Base-by-base conservation (phyloP, 2,329 filamentous ascomycete genomes). In the Dichotomopilus funicola region DNA sequence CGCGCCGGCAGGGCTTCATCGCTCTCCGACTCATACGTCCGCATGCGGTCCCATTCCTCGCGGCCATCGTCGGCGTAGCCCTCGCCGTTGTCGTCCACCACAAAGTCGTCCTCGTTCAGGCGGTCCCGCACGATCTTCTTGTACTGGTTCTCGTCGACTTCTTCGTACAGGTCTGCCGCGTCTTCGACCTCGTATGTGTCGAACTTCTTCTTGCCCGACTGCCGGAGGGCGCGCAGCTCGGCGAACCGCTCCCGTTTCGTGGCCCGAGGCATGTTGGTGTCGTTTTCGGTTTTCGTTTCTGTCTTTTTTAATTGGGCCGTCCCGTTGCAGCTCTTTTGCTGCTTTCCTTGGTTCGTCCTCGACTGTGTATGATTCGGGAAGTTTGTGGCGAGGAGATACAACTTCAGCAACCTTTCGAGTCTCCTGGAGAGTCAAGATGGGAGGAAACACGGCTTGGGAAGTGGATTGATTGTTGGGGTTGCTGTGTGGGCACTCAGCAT, bases 61-160 rank as follows among this genome's bases (percentile, higher is more conserved):
- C 94, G 86, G 58, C 94, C 94, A 68, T 97, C 94, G 69, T 97
- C 92, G 62, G 90, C 92, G 67, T 99, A 99, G 40, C 94, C 92
- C 69, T 92, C 90, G 67, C 92, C 92, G 75, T 96, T 95, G 74
- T 99, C 94, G 75, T 97, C 94, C 58, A 99, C 91, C 51, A 99
- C 92, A 67, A 99, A 99, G 73, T 99, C 94, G 65, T 99, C 94
- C 66, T 95, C 80, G 67, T 97, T 89, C 51, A 99, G 78, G 47
- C 94, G 86, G 54, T 87, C 84, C 43, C 94, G 83, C 11, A 99
- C 91, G 62, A 97, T 87, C 70, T 95, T 95, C 76, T 96, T 96
- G 78, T 99, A 99, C 51, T 89, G 88, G 66, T 94, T 92, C 66
- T 99, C 94, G 67, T 97, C 91, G 48, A 99, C 91, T 66, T 95